A percentile compares a stretch with the other conserved stretches of the same genome.
Conservation (phyloP, 1,139 yeast species). For the Candida smagusa region DNA sequence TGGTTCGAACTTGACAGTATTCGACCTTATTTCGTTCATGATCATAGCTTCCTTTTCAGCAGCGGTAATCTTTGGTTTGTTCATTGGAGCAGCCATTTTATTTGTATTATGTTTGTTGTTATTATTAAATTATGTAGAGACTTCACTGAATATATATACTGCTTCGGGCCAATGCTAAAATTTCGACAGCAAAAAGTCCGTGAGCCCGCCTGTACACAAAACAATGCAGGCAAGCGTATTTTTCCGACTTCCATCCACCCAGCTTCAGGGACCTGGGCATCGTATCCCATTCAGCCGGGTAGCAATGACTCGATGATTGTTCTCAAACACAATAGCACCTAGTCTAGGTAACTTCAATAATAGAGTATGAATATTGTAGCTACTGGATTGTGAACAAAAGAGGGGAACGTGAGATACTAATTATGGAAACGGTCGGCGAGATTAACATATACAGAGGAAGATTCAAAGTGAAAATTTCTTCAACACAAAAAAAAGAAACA, state of each 20-base stretch:
- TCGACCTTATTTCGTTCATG: slow-evolving; percentile 45
- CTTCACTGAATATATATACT: background rate
- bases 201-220: background rate
- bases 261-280: background rate
- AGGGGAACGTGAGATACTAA: no score
- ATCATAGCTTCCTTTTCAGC: slow-evolving; percentile 47
- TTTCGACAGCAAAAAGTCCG: slow-evolving; percentile 1
- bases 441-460: no score
- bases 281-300: background rate
- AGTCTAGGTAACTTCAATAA: no score
- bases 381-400: no score
- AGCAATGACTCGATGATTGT: no score
- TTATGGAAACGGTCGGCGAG: no score
- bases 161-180: background rate
- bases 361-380: no score
- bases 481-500: no score
- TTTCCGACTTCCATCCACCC: slow-evolving; percentile 1
- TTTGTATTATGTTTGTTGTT: background rate
- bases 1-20: slow-evolving; percentile 33
- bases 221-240: background rate
- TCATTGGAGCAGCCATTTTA: slow-evolving; percentile 5
- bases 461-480: no score
- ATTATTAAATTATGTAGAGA: background rate
- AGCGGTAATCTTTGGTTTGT: slow-evolving; percentile 12
- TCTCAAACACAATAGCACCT: no score